Percentiles rank a stretch among this genome's conserved stretches.
phyloP scores from a whole-genome alignment of 1,284 basidiomycete genomes.

The Coriolopsis trogii region DNA sequence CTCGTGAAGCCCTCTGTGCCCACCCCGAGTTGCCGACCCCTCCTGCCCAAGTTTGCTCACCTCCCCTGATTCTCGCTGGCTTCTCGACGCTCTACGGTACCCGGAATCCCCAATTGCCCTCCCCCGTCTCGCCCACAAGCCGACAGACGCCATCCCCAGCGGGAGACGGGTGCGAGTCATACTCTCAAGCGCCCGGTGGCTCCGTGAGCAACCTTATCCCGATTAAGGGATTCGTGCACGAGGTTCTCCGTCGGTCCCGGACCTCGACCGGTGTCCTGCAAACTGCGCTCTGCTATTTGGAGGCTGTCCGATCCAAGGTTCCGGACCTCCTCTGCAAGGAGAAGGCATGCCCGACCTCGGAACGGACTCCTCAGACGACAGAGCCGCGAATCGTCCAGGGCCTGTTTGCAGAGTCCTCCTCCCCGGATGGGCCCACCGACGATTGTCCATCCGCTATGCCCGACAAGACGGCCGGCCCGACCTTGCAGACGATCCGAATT shows the following conservation, averaged over 20 bases:
- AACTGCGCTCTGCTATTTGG: constrained; percentile 78
- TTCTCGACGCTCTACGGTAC: constrained; percentile 25
- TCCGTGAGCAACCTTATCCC: constrained; percentile 48
- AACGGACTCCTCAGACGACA: constrained; percentile 41
- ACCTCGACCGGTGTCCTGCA: constrained; percentile 77
- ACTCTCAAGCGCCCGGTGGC: constrained; percentile 20
- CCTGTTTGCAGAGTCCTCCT: background rate
- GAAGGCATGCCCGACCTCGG: constrained; percentile 32
- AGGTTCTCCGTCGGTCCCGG: constrained; percentile 74
- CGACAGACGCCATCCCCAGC: constrained; percentile 37
- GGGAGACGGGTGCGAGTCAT: constrained; percentile 20
- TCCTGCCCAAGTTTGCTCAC: constrained; percentile 13
- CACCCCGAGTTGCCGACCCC: constrained; percentile 22
- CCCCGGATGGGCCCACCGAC: background rate
- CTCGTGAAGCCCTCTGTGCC: constrained; percentile 19
- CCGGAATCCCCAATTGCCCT: constrained; percentile 51
- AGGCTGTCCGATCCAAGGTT: constrained; percentile 69
- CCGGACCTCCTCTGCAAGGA: constrained; percentile 61
- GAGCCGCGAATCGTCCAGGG: constrained; percentile 49
- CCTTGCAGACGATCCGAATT: constrained; percentile 16
- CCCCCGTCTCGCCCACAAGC: constrained; percentile 44
- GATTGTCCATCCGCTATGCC: constrained; percentile 2
- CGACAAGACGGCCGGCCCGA: constrained; percentile 14
- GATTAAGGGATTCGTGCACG: constrained; percentile 74
- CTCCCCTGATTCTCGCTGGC: constrained; percentile 2